Conservation (phyloP, 1,139 yeast genomes). For the Geotrichum macrosporum region DNA sequence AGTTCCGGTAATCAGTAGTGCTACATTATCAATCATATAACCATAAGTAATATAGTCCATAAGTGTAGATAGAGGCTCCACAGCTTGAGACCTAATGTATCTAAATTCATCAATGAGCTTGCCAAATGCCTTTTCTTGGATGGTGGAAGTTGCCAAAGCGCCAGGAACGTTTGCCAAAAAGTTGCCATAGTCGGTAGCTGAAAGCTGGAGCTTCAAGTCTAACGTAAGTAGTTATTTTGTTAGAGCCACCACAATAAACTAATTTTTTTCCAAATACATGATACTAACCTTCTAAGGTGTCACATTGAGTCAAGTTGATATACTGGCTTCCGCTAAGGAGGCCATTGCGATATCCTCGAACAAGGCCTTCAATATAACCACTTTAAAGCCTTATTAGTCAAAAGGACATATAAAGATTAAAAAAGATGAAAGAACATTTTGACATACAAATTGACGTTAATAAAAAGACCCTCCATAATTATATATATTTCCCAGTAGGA, state of each 20-base stretch:
- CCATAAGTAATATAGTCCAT: constrained; percentile 91
- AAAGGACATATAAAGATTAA: not conserved
- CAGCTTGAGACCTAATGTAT: constrained; percentile 77
- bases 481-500: not conserved
- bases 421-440: not conserved
- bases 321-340: constrained; percentile 74
- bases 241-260: too few species aligned
- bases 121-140: constrained; percentile 72
- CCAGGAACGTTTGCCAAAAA: constrained; percentile 79
- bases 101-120: constrained; percentile 80
- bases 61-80: constrained; percentile 72
- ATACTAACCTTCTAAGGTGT: constrained; percentile 58
- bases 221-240: too few species aligned
- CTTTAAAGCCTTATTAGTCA: constrained; percentile 33
- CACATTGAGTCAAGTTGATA: constrained; percentile 91
- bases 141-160: constrained; percentile 73
- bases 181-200: constrained; percentile 94
- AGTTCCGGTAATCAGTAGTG: constrained; percentile 94
- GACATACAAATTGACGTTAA: constrained; percentile 65
- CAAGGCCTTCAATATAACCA: constrained; percentile 91
- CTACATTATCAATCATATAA: constrained; percentile 97
- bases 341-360: constrained; percentile 89
- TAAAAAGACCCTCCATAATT: constrained; percentile 89
- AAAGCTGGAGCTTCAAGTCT: constrained; percentile 86
- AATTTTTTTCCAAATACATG: not conserved